phyloP scores from a whole-genome alignment of 2,329 filamentous ascomycete species.

The Aspergillus sp. region DNA sequence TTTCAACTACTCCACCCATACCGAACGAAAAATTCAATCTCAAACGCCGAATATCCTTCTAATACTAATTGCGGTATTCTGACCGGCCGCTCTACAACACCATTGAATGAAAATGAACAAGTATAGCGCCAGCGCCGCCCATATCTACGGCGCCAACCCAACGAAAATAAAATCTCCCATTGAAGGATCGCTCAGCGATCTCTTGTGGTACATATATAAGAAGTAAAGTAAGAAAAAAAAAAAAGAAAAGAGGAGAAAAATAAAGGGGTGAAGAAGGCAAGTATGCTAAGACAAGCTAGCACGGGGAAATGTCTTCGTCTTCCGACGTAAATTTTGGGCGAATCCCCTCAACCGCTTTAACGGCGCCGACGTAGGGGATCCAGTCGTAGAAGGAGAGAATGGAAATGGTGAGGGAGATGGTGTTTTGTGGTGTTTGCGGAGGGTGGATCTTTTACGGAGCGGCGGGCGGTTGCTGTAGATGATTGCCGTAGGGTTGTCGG shows the following conservation, averaged over 20 bases:
- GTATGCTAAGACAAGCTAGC: conserved; percentile 4
- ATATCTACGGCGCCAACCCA: neutral
- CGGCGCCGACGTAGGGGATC: neutral
- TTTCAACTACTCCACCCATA: neutral
- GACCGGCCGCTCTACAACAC: neutral
- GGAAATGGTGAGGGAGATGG: neutral
- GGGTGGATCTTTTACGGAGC: conserved; percentile 3
- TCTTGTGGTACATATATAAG: conserved; percentile 4
- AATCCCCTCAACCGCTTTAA: conserved; percentile 6
- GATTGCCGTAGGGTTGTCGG: conserved; percentile 7
- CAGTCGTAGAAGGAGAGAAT: neutral
- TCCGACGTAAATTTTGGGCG: conserved; percentile 5
- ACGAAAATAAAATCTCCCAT: neutral
- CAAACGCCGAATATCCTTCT: neutral
- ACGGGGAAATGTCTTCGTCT: conserved; percentile 7
- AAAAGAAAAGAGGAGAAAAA: conserved; percentile 6
- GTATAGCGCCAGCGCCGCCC: neutral
- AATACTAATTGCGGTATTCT: neutral
- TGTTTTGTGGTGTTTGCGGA: neutral
- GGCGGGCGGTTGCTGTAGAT: conserved; percentile 11
- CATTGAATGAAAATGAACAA: neutral
- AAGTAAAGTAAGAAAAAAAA: conserved; percentile 6
- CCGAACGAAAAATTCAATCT: neutral
- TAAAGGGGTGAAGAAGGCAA: neutral
- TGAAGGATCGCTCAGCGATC: conserved; percentile 7